These are phyloP conservation scores for Fistulinella cinereoalba DNA, from an alignment of 1,284 basidiomycete species.

Conservation along the genomic window DNA sequence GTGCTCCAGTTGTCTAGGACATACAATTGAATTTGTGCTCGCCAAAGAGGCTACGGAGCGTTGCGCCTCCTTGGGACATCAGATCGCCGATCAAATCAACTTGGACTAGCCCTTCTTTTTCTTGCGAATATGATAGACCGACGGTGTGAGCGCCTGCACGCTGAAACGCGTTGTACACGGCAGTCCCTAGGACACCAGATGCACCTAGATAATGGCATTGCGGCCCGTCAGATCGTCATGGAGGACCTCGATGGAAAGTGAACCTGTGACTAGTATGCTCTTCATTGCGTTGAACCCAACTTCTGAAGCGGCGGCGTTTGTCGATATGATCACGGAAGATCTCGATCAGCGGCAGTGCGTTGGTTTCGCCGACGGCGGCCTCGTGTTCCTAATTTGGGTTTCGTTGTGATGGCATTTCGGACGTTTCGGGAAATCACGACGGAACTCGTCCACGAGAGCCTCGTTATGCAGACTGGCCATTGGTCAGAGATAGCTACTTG, in stretches of 20 bases:
- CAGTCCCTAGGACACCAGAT: conserved; percentile 72
- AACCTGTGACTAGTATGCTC: conserved; percentile 54
- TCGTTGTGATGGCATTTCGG: too few species aligned
- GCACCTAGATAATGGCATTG: conserved; percentile 49
- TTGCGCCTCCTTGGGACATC: conserved; percentile 42
- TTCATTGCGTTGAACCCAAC: conserved; percentile 20
- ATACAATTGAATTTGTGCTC: conserved; percentile 63
- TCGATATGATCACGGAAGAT: not conserved
- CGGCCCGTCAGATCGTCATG: conserved; percentile 9
- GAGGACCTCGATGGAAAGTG: not conserved
- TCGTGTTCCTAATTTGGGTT: too few species aligned
- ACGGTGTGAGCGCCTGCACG: conserved; percentile 44
- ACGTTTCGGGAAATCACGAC: not conserved
- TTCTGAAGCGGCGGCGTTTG: not conserved
- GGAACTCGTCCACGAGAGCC: not conserved
- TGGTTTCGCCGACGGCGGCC: too few species aligned
- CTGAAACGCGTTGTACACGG: conserved; percentile 61
- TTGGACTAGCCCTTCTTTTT: conserved; percentile 48
- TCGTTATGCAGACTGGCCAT: not conserved
- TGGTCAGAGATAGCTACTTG: not conserved
- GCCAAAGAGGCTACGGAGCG: conserved; percentile 41
- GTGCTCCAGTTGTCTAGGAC: too few species aligned
- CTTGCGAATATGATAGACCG: conserved; percentile 63
- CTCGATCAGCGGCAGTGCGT: conserved; percentile 3
- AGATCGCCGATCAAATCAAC: conserved; percentile 58